These are phyloP conservation scores for Leccinum pellstonianum DNA, from an alignment of 768 basidiomycete species.

Conservation along the genomic window DNA sequence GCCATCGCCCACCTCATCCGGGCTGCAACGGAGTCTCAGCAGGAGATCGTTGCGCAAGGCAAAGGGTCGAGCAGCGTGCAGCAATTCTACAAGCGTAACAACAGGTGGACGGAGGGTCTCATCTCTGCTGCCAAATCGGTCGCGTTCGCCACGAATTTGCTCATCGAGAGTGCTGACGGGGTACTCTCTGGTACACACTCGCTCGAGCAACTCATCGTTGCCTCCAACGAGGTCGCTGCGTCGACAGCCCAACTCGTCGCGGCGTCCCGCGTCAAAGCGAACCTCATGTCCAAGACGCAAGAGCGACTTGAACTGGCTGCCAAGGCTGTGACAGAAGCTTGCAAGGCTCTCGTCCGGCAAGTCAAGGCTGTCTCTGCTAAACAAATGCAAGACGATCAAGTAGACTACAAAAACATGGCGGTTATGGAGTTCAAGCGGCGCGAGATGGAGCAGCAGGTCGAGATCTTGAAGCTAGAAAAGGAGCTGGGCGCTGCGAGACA, in stretches of 20 bases:
- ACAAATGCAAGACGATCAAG: conserved; percentile 76
- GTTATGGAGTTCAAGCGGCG: conserved; percentile 92
- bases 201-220: conserved; percentile 97
- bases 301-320: conserved; percentile 94
- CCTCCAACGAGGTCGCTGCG: conserved; percentile 98
- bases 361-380: conserved; percentile 93
- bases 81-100: conserved; percentile 99
- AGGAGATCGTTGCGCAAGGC: conserved; percentile 96
- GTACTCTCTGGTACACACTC: conserved; percentile 96
- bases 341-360: conserved; percentile 92
- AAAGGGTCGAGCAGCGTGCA: conserved; percentile 88
- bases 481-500: conserved; percentile 87
- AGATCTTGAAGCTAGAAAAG: conserved; percentile 94
- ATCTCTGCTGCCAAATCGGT: conserved; percentile 98
- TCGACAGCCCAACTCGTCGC: conserved; percentile 98
- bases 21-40: conserved; percentile 96
- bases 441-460: conserved; percentile 99
- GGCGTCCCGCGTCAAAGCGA: conserved; percentile 96
- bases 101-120: conserved; percentile 98
- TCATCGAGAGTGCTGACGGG: conserved; percentile 98
- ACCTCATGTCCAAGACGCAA: conserved; percentile 98
- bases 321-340: conserved; percentile 96
- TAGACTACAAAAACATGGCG: conserved; percentile 87
- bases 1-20: conserved; percentile 94
- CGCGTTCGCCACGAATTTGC: conserved; percentile 90